phyloP scores from a whole-genome alignment of 495 filamentous ascomycete species.

The Arthonia radiata region DNA sequence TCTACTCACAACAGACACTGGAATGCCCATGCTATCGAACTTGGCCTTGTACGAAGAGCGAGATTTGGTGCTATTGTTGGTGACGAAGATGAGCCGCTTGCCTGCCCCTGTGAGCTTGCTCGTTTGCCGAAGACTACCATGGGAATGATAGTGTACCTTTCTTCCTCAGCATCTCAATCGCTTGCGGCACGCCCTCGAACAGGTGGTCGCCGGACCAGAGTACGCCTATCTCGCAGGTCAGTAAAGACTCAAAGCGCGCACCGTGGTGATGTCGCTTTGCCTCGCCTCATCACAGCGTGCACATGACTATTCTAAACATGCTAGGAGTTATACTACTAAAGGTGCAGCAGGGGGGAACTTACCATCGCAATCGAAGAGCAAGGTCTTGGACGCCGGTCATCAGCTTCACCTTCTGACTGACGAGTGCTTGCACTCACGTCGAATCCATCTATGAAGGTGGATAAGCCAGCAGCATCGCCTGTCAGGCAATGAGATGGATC shows the following conservation, averaged over 20 bases:
- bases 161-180: conserved; percentile 50
- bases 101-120: conserved; percentile 30
- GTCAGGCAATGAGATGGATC: conserved; percentile 42
- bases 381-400: conserved; percentile 32
- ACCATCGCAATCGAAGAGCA: conserved; percentile 97
- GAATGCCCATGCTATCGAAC: conserved; percentile 59
- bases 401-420: not conserved
- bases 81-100: conserved; percentile 88
- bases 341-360: conserved; percentile 10
- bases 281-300: no score
- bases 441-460: conserved; percentile 65
- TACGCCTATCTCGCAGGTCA: conserved; percentile 71
- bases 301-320: no score
- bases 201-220: conserved; percentile 86
- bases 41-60: conserved; percentile 81
- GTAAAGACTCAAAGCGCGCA: no score
- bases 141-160: conserved; percentile 27
- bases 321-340: no score
- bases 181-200: conserved; percentile 63
- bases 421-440: conserved; percentile 38
- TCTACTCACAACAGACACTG: no score
- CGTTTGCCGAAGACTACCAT: conserved; percentile 4
- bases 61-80: conserved; percentile 96
- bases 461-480: conserved; percentile 47
- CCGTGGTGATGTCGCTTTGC: no score